Conservation (phyloP, 805 yeast genomes). For the Zygoascus bituminiphila region DNA sequence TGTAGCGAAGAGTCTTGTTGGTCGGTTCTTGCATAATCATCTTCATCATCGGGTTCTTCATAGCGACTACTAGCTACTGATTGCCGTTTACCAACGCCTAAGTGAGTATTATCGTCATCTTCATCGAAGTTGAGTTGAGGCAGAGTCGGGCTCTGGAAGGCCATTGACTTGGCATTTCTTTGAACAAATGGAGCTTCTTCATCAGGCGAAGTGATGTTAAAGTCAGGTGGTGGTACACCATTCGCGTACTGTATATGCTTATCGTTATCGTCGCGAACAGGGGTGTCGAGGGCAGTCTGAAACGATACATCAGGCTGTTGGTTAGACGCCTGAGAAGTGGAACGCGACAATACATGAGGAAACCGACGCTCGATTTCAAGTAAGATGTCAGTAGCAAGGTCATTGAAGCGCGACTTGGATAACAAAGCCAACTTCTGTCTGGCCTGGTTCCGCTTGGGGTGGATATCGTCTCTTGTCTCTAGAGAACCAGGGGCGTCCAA, state of each 20-base stretch:
- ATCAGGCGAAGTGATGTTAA: neutral
- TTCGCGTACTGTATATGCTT: neutral
- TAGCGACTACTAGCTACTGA: conserved; percentile 1
- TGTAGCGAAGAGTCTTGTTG: neutral
- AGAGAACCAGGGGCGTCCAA: conserved; percentile 36
- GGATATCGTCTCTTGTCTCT: conserved; percentile 64
- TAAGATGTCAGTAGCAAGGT: conserved; percentile 80
- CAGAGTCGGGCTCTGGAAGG: conserved; percentile 2
- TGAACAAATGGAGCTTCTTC: neutral
- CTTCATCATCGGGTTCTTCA: neutral
- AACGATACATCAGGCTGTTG: neutral
- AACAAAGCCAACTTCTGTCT: conserved; percentile 82
- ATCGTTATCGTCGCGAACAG: neutral
- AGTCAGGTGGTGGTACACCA: neutral
- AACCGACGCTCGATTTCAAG: conserved; percentile 77
- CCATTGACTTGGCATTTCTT: conserved; percentile 1
- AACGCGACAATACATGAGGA: conserved; percentile 35
- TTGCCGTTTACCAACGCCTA: neutral
- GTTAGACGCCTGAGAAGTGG: neutral
- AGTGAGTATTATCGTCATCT: neutral
- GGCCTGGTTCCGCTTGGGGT: conserved; percentile 92
- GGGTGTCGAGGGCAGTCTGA: neutral
- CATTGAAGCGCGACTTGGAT: conserved; percentile 76
- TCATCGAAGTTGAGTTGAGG: neutral
- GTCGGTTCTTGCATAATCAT: neutral